Base-by-base conservation (phyloP, 169 alveolate genomes). In the Plasmodium reichenowi region DNA sequence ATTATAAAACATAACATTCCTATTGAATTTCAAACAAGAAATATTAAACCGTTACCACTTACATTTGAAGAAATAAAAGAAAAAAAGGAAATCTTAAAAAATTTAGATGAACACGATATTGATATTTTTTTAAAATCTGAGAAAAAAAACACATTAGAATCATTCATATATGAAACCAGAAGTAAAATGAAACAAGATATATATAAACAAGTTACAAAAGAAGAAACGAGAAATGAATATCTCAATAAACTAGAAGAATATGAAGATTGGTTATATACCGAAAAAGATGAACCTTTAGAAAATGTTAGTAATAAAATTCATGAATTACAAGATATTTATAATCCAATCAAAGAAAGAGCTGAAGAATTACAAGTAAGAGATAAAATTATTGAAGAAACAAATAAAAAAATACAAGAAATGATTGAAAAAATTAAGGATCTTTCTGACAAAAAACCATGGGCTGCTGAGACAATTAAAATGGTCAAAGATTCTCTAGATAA, bases 271-370 rank as follows among this genome's bases (percentile, higher is more conserved):
- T 45, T 86, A 26, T 86, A 86, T 50, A 71, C 48, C 2, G 92
- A 86, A 72, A 70, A 86, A 43, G 92, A 86, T 64, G 92, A 86
- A 71, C 88, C 92, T n/a, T 66, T 86, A 59, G 92, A 86, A 86
- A 71, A 58, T 86, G 92, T 86, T 47, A 70, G 58, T 63, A 54
- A 45, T 17, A 86, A 86, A 72, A 72, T 86, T 13, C 71, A 43
- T 52, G 92, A 86, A 32, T 45, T 86, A 67, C 63, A 86, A 47
- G 92, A 86, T 62, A 66, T 86, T 15, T 86, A 71, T 72, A 29
- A 47, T 1, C 92, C 92, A 1, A 72, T 86, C 48, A 86, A 86
- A 64, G 92, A 86, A 72, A 86, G 92, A 60, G 92, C 92, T n/a
- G 67, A 86, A 13, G 92, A 86, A 86, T 59, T 60, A 60, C 71